These are phyloP conservation scores for Papiliotrema nemorosa DNA, from an alignment of 1,284 basidiomycete species.

Conservation along the genomic window DNA sequence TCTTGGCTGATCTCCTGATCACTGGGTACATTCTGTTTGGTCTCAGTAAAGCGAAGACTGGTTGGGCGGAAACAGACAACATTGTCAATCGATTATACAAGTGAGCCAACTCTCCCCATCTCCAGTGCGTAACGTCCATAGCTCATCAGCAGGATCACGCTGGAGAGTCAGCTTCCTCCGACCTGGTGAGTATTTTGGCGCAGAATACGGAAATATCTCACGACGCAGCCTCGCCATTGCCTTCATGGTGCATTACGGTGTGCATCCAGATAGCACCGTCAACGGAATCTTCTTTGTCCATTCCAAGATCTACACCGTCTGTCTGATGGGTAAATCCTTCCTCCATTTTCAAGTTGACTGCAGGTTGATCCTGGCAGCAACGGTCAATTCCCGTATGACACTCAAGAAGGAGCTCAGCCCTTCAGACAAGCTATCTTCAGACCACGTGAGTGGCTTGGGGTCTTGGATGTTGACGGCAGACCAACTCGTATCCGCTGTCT, in stretches of 20 bases:
- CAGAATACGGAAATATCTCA: neutral
- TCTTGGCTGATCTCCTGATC: slow-evolving; percentile 2
- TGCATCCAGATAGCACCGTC: neutral
- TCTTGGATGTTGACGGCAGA: no score
- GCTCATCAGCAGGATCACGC: neutral
- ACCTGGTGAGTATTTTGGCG: no score
- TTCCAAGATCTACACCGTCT: neutral
- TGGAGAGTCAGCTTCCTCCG: no score
- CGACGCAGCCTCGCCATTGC: neutral
- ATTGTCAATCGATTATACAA: slow-evolving; percentile 2
- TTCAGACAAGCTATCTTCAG: no score
- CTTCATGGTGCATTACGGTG: neutral
- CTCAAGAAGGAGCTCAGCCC: no score
- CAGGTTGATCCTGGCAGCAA: no score
- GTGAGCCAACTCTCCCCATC: neutral
- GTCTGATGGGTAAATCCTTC: neutral
- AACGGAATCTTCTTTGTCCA: neutral
- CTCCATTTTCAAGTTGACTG: no score
- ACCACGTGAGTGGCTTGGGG: no score
- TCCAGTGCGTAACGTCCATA: neutral
- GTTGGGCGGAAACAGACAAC: slow-evolving; percentile 7
- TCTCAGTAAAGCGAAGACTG: slow-evolving; percentile 2
- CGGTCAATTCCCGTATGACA: no score
- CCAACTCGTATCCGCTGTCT: no score
- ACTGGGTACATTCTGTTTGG: slow-evolving; percentile 2